These are phyloP conservation scores for Pseudocercospora crystallina DNA, from an alignment of 2,329 filamentous ascomycete genomes.

Conservation along the genomic window DNA sequence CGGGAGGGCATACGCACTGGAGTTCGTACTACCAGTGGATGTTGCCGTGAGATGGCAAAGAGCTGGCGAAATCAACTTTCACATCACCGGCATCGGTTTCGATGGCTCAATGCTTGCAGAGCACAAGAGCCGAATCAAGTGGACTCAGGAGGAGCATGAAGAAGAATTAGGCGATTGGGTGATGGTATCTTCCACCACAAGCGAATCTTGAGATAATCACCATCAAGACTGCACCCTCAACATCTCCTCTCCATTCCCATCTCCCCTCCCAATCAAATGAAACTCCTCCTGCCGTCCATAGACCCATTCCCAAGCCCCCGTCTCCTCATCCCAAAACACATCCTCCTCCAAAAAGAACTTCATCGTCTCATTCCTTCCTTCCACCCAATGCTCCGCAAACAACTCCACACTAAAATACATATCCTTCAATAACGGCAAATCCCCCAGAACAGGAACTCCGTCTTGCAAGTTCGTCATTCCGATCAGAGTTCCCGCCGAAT, in stretches of 20 bases:
- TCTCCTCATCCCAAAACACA: conserved; percentile 22
- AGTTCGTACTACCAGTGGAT: neutral
- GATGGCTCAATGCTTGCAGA: neutral
- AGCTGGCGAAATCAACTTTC: no score
- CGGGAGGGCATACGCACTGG: conserved; percentile 4
- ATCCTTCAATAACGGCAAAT: conserved; percentile 19
- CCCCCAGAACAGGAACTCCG: conserved; percentile 20
- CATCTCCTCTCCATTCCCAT: neutral
- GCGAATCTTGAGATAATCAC: neutral
- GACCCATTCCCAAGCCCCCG: conserved; percentile 21
- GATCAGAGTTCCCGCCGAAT: conserved; percentile 21
- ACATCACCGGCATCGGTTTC: neutral
- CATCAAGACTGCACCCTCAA: conserved; percentile 1
- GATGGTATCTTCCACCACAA: neutral
- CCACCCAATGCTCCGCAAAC: conserved; percentile 21
- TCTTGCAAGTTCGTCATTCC: conserved; percentile 26
- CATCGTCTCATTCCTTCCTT: conserved; percentile 18
- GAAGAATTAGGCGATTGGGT: no score
- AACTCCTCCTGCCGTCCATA: conserved; percentile 24
- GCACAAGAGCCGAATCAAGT: no score
- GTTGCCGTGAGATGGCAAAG: no score
- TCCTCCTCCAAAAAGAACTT: conserved; percentile 25
- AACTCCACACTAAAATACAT: conserved; percentile 25
- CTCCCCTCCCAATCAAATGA: conserved; percentile 16
- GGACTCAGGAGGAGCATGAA: neutral